phyloP scores from a whole-genome alignment of 169 alveolate genomes.

The Eimeria praecox region DNA sequence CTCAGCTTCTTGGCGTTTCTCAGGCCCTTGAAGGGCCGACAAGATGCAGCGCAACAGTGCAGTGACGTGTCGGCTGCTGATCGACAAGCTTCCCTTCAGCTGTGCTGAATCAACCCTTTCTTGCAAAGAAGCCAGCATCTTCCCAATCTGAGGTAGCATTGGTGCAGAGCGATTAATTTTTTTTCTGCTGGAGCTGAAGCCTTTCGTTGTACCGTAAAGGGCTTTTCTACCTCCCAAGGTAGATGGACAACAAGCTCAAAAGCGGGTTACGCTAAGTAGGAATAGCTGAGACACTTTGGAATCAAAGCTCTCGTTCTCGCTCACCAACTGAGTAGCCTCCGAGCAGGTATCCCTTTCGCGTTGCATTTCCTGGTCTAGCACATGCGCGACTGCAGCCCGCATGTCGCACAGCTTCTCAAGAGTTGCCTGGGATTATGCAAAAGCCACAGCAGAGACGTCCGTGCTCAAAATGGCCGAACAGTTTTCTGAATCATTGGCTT shows the following conservation, averaged over 20 bases:
- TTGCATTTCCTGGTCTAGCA: slow-evolving; percentile 48
- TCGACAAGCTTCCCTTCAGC: slow-evolving; percentile 41
- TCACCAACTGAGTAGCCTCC: slow-evolving; percentile 68
- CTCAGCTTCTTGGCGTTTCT: slow-evolving; percentile 49
- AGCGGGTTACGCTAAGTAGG: background rate
- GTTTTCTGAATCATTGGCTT: background rate
- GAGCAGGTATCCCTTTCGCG: slow-evolving; percentile 52
- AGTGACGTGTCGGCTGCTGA: slow-evolving; percentile 46
- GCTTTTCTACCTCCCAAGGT: background rate
- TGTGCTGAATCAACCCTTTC: slow-evolving; percentile 28
- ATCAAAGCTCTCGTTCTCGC: background rate
- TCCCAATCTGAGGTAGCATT: slow-evolving; percentile 45
- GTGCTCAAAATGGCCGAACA: background rate
- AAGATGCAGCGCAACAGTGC: slow-evolving; percentile 62
- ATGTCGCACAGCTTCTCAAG: slow-evolving; percentile 70
- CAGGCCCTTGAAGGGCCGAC: slow-evolving; percentile 64
- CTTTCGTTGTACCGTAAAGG: background rate
- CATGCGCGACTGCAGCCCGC: slow-evolving; percentile 32
- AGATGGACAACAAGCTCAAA: background rate
- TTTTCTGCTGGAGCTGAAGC: background rate
- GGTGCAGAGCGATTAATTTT: background rate
- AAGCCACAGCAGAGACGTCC: background rate
- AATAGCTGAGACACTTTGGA: background rate
- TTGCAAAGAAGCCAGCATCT: slow-evolving; percentile 41
- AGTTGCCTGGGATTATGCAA: slow-evolving; percentile 39